phyloP scores from a whole-genome alignment of 2,329 filamentous ascomycete genomes.

The Juglanconis oblonga region DNA sequence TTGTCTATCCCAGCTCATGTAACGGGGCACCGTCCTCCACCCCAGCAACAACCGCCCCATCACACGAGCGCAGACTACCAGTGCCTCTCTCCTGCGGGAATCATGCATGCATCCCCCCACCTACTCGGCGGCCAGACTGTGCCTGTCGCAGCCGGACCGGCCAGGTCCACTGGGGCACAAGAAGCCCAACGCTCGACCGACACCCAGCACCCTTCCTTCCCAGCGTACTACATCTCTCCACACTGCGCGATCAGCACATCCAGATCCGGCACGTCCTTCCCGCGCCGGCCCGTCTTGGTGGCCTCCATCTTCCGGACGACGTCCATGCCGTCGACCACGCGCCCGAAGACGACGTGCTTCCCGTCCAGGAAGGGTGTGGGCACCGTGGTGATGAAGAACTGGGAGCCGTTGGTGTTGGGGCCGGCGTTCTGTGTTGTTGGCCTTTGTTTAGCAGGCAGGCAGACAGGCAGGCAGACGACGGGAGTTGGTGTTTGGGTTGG shows the following conservation, averaged over 20 bases:
- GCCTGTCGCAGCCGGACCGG: no score
- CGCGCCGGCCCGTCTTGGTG: constrained; percentile 72
- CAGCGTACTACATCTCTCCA: constrained; percentile 73
- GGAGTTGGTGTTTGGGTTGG: neutral
- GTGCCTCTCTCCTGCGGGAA: no score
- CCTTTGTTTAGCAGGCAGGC: neutral
- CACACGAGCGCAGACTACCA: no score
- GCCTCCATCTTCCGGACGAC: constrained; percentile 90
- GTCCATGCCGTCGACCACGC: constrained; percentile 86
- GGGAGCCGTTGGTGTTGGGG: constrained; percentile 87
- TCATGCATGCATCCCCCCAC: no score
- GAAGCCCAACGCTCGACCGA: no score
- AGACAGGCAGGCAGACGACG: neutral
- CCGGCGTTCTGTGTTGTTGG: constrained; percentile 68
- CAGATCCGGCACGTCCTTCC: constrained; percentile 77
- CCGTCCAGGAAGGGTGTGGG: constrained; percentile 83
- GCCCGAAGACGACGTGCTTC: constrained; percentile 95
- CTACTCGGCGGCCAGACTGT: no score
- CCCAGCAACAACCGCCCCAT: no score
- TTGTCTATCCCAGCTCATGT: no score
- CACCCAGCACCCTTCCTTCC: no score
- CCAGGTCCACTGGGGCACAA: no score
- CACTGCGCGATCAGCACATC: constrained; percentile 84
- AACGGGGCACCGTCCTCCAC: no score
- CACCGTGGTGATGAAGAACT: constrained; percentile 96